phyloP scores from a whole-genome alignment of 176 grass and related monocot species.

The Juncus effusus region DNA sequence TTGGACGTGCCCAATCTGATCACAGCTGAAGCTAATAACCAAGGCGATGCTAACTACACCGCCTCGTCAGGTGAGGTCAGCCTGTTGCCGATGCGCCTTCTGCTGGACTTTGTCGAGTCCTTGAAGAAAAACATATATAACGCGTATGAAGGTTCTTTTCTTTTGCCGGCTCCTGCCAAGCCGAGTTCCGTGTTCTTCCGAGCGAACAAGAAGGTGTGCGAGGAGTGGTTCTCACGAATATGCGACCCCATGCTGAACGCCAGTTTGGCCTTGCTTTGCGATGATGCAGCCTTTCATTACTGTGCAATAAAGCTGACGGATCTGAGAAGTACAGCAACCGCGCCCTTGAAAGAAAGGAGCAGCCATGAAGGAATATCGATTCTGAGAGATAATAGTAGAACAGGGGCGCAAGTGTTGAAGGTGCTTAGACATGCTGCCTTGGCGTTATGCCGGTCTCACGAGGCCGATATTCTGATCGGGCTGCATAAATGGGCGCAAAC shows the following conservation, averaged over 20 bases:
- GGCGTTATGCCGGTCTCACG: slow-evolving; percentile 75
- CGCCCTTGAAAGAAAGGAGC: slow-evolving; percentile 61
- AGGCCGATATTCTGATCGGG: slow-evolving; percentile 78
- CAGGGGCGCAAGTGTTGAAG: slow-evolving; percentile 69
- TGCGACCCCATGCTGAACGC: slow-evolving; percentile 97
- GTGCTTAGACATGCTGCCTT: slow-evolving; percentile 74
- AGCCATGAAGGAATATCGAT: slow-evolving; percentile 37
- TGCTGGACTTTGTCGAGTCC: slow-evolving; percentile 90
- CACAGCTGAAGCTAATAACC: slow-evolving; percentile 49
- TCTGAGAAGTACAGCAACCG: slow-evolving; percentile 54
- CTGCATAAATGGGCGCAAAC: slow-evolving; percentile 70
- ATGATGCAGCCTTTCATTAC: slow-evolving; percentile 73
- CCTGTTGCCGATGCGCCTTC: slow-evolving; percentile 78
- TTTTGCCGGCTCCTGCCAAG: slow-evolving; percentile 60
- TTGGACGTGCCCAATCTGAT: slow-evolving; percentile 80
- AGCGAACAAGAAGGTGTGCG: slow-evolving; percentile 94
- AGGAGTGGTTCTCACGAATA: slow-evolving; percentile 99
- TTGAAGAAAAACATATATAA: slow-evolving; percentile 97
- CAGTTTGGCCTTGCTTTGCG: slow-evolving; percentile 75
- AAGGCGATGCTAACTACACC: slow-evolving; percentile 68
- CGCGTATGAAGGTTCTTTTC: slow-evolving; percentile 95
- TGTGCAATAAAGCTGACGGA: slow-evolving; percentile 60
- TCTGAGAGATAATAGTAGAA: slow-evolving; percentile 50
- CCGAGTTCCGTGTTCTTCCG: slow-evolving; percentile 83
- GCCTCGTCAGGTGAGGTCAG: slow-evolving; percentile 47